phyloP scores from a whole-genome alignment of 768 basidiomycete genomes.

The Hygrocybe punicea region DNA sequence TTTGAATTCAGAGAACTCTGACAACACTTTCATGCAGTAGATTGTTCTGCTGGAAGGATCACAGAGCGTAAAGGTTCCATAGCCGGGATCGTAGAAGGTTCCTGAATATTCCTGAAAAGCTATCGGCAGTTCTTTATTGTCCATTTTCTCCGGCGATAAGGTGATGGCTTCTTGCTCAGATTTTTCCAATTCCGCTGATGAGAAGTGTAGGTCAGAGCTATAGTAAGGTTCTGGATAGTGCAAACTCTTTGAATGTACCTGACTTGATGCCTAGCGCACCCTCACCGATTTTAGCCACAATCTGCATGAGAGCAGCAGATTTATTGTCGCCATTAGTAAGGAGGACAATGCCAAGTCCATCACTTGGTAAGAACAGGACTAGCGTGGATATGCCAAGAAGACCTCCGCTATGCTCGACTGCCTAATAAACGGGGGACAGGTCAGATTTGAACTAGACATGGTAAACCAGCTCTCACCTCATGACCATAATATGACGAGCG shows the following conservation, averaged over 20 bases:
- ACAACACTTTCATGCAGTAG: background rate
- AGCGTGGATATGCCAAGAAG: slow-evolving; percentile 33
- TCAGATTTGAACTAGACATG: too few species aligned
- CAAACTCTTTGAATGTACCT: background rate
- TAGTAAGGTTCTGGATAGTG: background rate
- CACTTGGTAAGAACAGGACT: slow-evolving; percentile 33
- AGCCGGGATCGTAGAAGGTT: slow-evolving; percentile 37
- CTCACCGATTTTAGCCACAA: slow-evolving; percentile 18
- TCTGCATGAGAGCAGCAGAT: slow-evolving; percentile 2
- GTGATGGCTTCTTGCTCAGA: too few species aligned
- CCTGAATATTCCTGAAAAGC: slow-evolving; percentile 33
- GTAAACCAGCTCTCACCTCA: slow-evolving; percentile 29
- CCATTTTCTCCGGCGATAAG: too few species aligned
- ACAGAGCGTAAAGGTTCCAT: slow-evolving; percentile 39
- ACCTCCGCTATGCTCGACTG: slow-evolving; percentile 33
- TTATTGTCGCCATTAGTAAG: slow-evolving; percentile 32
- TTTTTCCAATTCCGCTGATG: too few species aligned
- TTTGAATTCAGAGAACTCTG: slow-evolving; percentile 16
- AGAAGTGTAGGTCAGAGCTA: too few species aligned
- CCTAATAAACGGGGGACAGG: slow-evolving; percentile 21
- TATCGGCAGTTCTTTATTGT: background rate
- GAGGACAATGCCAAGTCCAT: slow-evolving; percentile 34
- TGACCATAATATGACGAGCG: slow-evolving; percentile 39
- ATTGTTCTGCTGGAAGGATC: slow-evolving; percentile 11
- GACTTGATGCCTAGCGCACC: background rate